Evolutionary conservation across 495 filamentous ascomycete genomes (phyloP), one percentile per base, ranked within the genome.

Genomic region (Penicillium salamii): DNA sequence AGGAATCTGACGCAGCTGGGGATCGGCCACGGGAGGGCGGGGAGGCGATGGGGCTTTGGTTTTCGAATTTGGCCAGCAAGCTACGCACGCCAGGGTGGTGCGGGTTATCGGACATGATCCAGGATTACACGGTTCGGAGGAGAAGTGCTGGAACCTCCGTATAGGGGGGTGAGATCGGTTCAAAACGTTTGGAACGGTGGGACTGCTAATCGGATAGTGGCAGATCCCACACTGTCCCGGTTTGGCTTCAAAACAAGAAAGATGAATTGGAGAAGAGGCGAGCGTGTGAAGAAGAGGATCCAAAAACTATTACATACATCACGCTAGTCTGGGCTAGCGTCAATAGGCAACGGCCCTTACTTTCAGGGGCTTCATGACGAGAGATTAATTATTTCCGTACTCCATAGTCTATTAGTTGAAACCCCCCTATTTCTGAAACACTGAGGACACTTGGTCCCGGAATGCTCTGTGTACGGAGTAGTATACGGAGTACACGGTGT

Each of bases 21-120:
- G 87, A 89, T 62, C 86, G 79, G 49, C 89, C 88, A 63, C 88
- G 83, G 49, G 86, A 82, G 26, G 86, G 85, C 44, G 87, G 82
- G 36, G 82, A 83, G 46, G 71, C 46, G 38, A 69, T 65, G 13
- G 50, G 66, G 44, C 71, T 78, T 32, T 78, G 76, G 55, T 78
- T 78, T 76, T 96, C 91, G 64, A 96, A 96, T 77, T 89, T 89
- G 58, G 91, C 91, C 47, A 89, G 81, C 50, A 96, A 81, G 71
- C 86, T 89, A 65, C 79, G 75, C 52, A 87, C 80, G 37, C 81
- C 82, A 40, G 76, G 61, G 37, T 59, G 74, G 40, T 70, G 71
- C 52, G 74, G 67, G 33, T 68, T 70, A 28, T 71, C 67, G 46
- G 75, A 67, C 79, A 83, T 83, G 62, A 36, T 37, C 15, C 46